Percentiles rank a stretch among this genome's conserved stretches.
phyloP scores from a whole-genome alignment of 371 early-diverging fungal genomes.

The Dichotomocladium elegans region DNA sequence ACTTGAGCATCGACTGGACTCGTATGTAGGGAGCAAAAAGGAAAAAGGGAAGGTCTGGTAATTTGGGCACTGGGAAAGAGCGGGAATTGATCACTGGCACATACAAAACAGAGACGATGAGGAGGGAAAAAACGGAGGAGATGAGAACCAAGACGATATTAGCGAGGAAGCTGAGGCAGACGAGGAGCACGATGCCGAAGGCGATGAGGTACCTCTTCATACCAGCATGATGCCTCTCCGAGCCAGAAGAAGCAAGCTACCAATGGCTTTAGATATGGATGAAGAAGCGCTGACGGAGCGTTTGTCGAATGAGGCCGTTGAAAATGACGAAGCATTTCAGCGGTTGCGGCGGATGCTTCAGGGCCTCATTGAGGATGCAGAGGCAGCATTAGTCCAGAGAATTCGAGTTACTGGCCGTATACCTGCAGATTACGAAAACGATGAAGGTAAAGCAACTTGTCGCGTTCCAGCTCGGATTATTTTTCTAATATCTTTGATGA shows the following conservation, averaged over 20 bases:
- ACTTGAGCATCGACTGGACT: slow-evolving; percentile 32
- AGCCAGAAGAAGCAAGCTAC: too few relatives aligned
- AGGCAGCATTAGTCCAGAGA: slow-evolving; percentile 29
- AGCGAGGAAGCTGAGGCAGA: neutral
- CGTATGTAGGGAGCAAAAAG: slow-evolving; percentile 14
- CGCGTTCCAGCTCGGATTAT: too few relatives aligned
- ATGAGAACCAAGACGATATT: too few relatives aligned
- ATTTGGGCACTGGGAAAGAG: neutral
- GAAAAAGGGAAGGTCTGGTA: neutral
- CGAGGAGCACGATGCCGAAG: too few relatives aligned
- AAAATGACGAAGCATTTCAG: slow-evolving; percentile 38
- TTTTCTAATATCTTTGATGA: too few relatives aligned
- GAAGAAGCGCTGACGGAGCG: slow-evolving; percentile 7
- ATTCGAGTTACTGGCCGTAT: slow-evolving; percentile 17
- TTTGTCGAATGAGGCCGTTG: slow-evolving; percentile 22
- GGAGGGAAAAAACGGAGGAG: too few relatives aligned
- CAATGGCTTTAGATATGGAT: too few relatives aligned
- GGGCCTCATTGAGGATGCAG: slow-evolving; percentile 40
- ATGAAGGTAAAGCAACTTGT: too few relatives aligned
- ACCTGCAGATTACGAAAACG: slow-evolving; percentile 5
- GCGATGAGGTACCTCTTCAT: too few relatives aligned
- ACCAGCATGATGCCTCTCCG: too few relatives aligned
- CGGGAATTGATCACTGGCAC: too few relatives aligned
- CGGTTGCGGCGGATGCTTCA: slow-evolving; percentile 26
- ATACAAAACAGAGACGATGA: too few relatives aligned